These are phyloP conservation scores for Puccinellia tenuiflora DNA, from an alignment of 176 grass and related monocot genomes.

Conservation along the genomic window DNA sequence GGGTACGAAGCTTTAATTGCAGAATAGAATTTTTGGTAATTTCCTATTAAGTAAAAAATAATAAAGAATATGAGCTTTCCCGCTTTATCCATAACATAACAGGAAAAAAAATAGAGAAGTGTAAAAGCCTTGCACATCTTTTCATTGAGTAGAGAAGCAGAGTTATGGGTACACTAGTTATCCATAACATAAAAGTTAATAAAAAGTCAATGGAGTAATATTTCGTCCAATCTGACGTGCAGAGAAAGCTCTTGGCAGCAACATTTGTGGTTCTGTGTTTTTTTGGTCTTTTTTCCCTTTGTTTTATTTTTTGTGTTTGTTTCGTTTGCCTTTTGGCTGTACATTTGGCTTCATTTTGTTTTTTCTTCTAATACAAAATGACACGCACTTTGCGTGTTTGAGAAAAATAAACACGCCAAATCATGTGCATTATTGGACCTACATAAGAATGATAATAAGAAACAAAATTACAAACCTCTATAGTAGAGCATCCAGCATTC, in stretches of 20 bases:
- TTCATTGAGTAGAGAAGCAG: not conserved
- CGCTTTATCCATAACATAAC: not conserved
- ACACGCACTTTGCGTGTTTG: not conserved
- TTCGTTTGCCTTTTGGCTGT: not conserved
- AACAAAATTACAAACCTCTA: conserved; percentile 46
- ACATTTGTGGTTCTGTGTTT: not conserved
- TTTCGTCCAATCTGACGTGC: not conserved
- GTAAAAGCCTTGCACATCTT: not conserved
- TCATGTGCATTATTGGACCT: not conserved
- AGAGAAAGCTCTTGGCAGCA: conserved; percentile 1
- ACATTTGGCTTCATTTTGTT: not conserved
- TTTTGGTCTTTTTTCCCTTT: not conserved
- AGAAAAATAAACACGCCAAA: not conserved
- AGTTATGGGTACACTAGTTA: not conserved
- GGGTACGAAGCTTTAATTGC: conserved; percentile 83
- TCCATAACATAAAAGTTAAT: not conserved
- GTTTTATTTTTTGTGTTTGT: not conserved
- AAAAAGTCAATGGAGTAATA: not conserved
- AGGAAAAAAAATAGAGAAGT: not conserved
- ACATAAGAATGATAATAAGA: not conserved
- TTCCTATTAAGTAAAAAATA: conserved; percentile 35
- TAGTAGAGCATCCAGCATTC: conserved; percentile 81
- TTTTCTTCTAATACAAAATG: not conserved
- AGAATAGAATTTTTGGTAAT: conserved; percentile 82
- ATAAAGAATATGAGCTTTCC: not conserved